A percentile compares a stretch with the other conserved stretches of the same genome.
phyloP scores from a whole-genome alignment of 495 filamentous ascomycete genomes.

The Beverwykella pulmonaria region DNA sequence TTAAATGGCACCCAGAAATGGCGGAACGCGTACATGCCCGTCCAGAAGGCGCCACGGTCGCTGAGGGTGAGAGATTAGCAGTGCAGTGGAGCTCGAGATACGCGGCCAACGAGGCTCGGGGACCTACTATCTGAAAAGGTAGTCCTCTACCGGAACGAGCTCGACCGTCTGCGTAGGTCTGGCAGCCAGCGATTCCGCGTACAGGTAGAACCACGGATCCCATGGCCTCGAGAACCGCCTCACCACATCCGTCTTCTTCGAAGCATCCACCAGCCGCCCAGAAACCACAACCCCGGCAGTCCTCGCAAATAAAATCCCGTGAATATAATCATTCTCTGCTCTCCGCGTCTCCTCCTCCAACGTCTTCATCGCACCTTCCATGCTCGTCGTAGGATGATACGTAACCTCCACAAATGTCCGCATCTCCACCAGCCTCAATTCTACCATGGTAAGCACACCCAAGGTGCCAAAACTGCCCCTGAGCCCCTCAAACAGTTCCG shows the following conservation, averaged over 20 bases:
- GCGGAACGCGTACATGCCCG: constrained; percentile 55
- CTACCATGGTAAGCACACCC: constrained; percentile 58
- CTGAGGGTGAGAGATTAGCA: not conserved
- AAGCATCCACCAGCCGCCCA: constrained; percentile 51
- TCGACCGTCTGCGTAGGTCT: constrained; percentile 45
- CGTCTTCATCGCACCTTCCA: constrained; percentile 31
- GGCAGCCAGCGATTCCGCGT: constrained; percentile 42
- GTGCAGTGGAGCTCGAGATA: not conserved
- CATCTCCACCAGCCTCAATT: constrained; percentile 56
- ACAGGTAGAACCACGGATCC: constrained; percentile 64
- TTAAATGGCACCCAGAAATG: constrained; percentile 61
- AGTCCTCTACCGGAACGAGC: constrained; percentile 57
- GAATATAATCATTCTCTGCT: constrained; percentile 45
- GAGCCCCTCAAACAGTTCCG: constrained; percentile 59
- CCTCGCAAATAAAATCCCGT: constrained; percentile 53
- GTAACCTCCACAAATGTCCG: constrained; percentile 57
- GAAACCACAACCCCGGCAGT: constrained; percentile 56
- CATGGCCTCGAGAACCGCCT: constrained; percentile 49
- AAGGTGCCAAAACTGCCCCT: constrained; percentile 60
- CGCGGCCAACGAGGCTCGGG: not conserved
- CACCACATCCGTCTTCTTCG: constrained; percentile 9
- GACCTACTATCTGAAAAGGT: constrained; percentile 59
- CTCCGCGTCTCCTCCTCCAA: constrained; percentile 41
- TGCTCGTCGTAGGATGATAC: constrained; percentile 53
- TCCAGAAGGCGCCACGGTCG: constrained; percentile 65